phyloP scores from a whole-genome alignment of 2,329 filamentous ascomycete genomes.

The Fusarium floridanum region DNA sequence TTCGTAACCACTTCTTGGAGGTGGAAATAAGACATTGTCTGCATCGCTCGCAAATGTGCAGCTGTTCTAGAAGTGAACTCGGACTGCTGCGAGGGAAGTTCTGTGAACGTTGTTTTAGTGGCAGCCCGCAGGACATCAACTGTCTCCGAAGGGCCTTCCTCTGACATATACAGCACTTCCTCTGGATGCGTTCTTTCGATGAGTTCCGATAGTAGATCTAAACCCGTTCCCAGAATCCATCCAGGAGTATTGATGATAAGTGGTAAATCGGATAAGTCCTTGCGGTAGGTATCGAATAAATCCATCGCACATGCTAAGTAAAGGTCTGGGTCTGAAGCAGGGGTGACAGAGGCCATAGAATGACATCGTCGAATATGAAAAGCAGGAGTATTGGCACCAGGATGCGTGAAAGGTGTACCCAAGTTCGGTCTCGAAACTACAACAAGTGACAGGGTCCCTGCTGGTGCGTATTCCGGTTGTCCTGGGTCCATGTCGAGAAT shows the following conservation, averaged over 20 bases:
- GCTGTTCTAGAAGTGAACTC: constrained; percentile 70
- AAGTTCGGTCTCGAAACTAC: constrained; percentile 72
- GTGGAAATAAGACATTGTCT: constrained; percentile 86
- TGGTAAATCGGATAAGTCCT: constrained; percentile 60
- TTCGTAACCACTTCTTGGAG: constrained; percentile 38
- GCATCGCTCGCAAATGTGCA: constrained; percentile 77
- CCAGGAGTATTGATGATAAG: constrained; percentile 81
- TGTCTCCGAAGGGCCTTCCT: constrained; percentile 70
- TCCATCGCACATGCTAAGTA: constrained; percentile 75
- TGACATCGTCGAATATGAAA: constrained; percentile 70
- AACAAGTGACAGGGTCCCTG: constrained; percentile 77
- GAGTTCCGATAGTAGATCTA: constrained; percentile 73
- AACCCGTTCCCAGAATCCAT: constrained; percentile 78
- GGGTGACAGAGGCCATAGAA: constrained; percentile 73
- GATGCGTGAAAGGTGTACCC: constrained; percentile 76
- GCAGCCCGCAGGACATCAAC: constrained; percentile 65
- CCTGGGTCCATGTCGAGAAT: constrained; percentile 83
- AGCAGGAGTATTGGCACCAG: constrained; percentile 50
- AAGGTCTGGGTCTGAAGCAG: constrained; percentile 74
- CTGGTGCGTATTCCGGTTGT: constrained; percentile 79
- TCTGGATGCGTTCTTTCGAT: constrained; percentile 67
- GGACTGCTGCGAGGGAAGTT: constrained; percentile 71
- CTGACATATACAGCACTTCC: constrained; percentile 77
- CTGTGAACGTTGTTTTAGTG: constrained; percentile 59
- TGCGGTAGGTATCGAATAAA: constrained; percentile 70